Conservation (phyloP, 2,329 filamentous ascomycete genomes). For the Cucurbitaria berberidis region DNA sequence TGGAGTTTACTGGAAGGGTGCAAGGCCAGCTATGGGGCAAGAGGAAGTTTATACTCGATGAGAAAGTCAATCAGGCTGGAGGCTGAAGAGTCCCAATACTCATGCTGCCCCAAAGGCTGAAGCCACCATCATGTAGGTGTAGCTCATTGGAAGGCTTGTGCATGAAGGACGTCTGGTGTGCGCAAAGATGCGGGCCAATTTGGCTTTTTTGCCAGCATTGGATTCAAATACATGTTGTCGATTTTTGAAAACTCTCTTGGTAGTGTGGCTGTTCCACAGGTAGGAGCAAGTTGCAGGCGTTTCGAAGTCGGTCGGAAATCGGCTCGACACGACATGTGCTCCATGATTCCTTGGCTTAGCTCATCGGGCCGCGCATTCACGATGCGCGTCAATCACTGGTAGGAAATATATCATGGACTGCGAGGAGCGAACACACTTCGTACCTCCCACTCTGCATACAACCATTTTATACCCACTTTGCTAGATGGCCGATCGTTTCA, state of each 20-base stretch:
- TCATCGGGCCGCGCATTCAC: neutral
- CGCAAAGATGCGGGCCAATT: neutral
- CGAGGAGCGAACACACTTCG: neutral
- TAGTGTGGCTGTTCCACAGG: neutral
- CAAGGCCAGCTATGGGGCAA: neutral
- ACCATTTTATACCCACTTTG: neutral
- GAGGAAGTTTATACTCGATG: neutral
- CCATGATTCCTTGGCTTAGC: neutral
- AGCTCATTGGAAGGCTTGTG: neutral
- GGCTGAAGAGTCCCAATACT: neutral
- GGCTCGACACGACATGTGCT: neutral
- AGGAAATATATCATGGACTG: neutral
- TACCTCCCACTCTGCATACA: neutral
- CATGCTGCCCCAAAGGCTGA: neutral
- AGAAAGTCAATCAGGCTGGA: neutral
- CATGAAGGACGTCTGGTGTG: neutral
- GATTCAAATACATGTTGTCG: neutral
- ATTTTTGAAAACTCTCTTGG: too few relatives aligned
- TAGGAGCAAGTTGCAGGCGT: neutral
- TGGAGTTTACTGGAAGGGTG: neutral
- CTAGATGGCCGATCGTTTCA: conserved; percentile 21
- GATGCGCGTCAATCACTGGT: neutral
- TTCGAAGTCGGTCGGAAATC: neutral
- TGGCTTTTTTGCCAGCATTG: neutral
- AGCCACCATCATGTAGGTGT: neutral